Conservation (phyloP, 148 eudicot species). For the Fagopyrum homotropicum region DNA sequence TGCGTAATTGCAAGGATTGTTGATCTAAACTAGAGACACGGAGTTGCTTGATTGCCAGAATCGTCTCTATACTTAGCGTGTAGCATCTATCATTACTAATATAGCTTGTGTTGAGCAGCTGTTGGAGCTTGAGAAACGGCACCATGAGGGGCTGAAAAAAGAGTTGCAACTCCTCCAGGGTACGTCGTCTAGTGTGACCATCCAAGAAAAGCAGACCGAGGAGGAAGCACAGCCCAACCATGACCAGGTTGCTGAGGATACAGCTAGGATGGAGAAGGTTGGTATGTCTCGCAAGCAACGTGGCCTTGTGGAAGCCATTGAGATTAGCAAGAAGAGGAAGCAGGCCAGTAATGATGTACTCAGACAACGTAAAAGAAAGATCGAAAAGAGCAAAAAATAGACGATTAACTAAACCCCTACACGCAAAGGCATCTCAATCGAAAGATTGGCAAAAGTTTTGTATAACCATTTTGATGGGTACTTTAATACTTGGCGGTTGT, state of each 20-base stretch:
- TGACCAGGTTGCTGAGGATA: constrained; percentile 37
- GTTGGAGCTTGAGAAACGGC: constrained; percentile 38
- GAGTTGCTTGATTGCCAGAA: too few relatives aligned
- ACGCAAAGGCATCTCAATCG: not conserved
- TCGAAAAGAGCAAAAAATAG: constrained; percentile 8
- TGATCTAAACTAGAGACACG: too few relatives aligned
- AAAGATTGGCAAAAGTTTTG: not conserved
- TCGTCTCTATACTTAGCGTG: too few relatives aligned
- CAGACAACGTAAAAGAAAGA: constrained; percentile 41
- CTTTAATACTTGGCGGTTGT: too few relatives aligned
- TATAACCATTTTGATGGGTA: not conserved
- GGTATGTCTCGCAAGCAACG: constrained; percentile 50
- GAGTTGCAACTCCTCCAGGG: constrained; percentile 43
- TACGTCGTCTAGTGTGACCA: not conserved
- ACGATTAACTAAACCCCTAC: not conserved
- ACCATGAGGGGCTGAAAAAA: constrained; percentile 60
- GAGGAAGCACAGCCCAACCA: constrained; percentile 22
- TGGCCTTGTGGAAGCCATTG: constrained; percentile 46
- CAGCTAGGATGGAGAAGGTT: constrained; percentile 32
- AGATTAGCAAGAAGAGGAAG: constrained; percentile 43
- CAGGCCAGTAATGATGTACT: constrained; percentile 25
- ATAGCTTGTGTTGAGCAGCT: constrained; percentile 27
- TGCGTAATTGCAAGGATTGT: constrained; percentile 1
- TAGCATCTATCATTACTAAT: not conserved
- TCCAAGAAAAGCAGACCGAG: constrained; percentile 14